Base-by-base conservation (phyloP, 768 basidiomycete species). In the Zangia roseola region DNA sequence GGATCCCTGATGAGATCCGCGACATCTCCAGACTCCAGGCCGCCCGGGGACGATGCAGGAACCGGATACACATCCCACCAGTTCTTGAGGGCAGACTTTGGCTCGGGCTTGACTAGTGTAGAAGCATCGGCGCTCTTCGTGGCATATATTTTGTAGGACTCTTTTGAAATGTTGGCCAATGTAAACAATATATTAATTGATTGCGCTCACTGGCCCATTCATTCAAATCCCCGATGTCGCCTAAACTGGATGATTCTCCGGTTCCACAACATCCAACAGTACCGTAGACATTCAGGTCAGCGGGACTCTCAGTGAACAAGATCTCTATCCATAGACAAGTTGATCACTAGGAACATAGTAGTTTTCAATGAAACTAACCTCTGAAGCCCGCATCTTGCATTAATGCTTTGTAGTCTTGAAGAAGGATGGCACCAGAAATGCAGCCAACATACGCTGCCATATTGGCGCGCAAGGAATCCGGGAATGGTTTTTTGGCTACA, bases 61-160 rank as follows among this genome's bases (percentile, higher is more conserved):
- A 53, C 37, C 0, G 82, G 81, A 55, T 77, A 81, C 0, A 78
- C 80, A 44, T 81, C 75, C 79, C 77, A 80, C 77, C 77, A 82
- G 3, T 67, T 66, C 14, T 65, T 58, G 26, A 82, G 69, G 5
- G 69, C 54, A 2, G 40, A 47, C 21, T 16, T 25, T 6, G 52
- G 49, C 6, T 34, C 44, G 0, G 55, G 30, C 17, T 44, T 28
- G 4, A 39, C 13, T 10, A 31, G 14, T 23, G n/a, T 17, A 17
- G 40, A 2, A 17, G 9, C 34, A 2, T 52, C 52, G n/a, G n/a
- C n/a, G 2, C 62, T 51, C 50, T 81, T 81, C 16, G 56, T 42
- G 4, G 76, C 77, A 30, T 72, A 74, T 17, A 82, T 74, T 41
- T 74, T 72, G 61, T 71, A 81, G 3, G 77, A 75, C 8, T 63